Conservation (phyloP, 176 grass and related monocot species). For the Carex kokanica region DNA sequence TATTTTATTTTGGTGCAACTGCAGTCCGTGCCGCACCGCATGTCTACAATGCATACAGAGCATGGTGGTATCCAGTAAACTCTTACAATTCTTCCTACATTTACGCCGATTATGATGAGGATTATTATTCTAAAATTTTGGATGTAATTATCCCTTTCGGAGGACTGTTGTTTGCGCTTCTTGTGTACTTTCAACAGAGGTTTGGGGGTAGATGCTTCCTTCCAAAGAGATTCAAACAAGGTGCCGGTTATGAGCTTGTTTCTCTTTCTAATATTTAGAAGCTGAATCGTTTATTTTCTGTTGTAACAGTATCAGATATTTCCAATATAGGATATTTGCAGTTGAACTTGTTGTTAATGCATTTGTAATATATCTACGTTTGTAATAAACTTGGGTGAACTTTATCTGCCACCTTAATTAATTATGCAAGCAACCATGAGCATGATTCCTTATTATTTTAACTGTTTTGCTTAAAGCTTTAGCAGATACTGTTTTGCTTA, state of each 20-base stretch:
- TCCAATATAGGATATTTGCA: not conserved
- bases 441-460: not conserved
- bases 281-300: not conserved
- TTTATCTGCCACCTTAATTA: not conserved
- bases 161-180: conserved; percentile 35
- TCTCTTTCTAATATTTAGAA: not conserved
- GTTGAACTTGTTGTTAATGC: not conserved
- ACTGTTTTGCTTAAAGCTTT: not conserved
- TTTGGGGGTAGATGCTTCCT: conserved; percentile 62
- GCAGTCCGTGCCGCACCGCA: conserved; percentile 55
- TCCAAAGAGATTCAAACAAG: not conserved
- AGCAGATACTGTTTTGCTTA: not conserved
- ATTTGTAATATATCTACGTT: not conserved
- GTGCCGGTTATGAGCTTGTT: not conserved
- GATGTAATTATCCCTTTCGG: conserved; percentile 69
- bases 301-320: conserved; percentile 3
- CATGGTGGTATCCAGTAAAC: conserved; percentile 26
- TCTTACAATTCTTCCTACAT: conserved; percentile 45
- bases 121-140: conserved; percentile 59
- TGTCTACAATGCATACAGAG: conserved; percentile 63
- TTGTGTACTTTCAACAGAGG: conserved; percentile 59
- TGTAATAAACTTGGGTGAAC: not conserved
- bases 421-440: not conserved
- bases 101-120: conserved; percentile 50
- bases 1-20: conserved; percentile 69